A percentile compares a stretch with the other conserved stretches of the same genome.
phyloP scores from a whole-genome alignment of 164 flowering plant genomes.

The Nymphaea thermarum region DNA sequence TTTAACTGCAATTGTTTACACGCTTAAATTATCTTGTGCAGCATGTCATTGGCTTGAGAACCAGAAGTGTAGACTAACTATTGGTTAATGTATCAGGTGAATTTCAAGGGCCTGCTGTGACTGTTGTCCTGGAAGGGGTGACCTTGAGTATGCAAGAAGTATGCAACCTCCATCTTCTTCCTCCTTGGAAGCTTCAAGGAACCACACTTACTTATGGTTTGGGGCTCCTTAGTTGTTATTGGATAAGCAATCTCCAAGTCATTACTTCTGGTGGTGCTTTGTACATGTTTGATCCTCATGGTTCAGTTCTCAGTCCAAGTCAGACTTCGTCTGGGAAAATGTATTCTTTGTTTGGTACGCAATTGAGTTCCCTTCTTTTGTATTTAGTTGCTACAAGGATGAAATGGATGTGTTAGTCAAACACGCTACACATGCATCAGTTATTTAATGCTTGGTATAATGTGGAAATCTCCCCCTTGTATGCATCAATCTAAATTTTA shows the following conservation, averaged over 20 bases:
- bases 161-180: slow-evolving; percentile 64
- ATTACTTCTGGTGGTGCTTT: slow-evolving; percentile 69
- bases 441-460: too few relatives aligned
- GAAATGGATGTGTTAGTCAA: too few relatives aligned
- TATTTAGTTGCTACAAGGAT: too few relatives aligned
- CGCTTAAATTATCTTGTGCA: neutral
- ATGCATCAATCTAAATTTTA: too few relatives aligned
- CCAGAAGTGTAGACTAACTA: too few relatives aligned
- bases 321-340: slow-evolving; percentile 59
- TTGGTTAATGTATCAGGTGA: slow-evolving; percentile 38
- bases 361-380: neutral
- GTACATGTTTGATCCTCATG: slow-evolving; percentile 87
- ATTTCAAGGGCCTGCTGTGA: slow-evolving; percentile 90
- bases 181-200: slow-evolving; percentile 89
- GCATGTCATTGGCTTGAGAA: neutral
- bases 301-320: slow-evolving; percentile 56
- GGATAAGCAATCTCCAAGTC: slow-evolving; percentile 52
- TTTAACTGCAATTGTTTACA: too few relatives aligned
- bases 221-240: slow-evolving; percentile 79
- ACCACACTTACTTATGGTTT: slow-evolving; percentile 77
- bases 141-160: slow-evolving; percentile 78
- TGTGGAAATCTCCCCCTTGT: too few relatives aligned
- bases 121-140: slow-evolving; percentile 75
- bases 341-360: slow-evolving; percentile 74
- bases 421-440: too few relatives aligned